Evolutionary conservation across 2,329 filamentous ascomycete genomes (phyloP), one percentile per base, ranked within the genome.

Genomic region (Aciculosporium take): DNA sequence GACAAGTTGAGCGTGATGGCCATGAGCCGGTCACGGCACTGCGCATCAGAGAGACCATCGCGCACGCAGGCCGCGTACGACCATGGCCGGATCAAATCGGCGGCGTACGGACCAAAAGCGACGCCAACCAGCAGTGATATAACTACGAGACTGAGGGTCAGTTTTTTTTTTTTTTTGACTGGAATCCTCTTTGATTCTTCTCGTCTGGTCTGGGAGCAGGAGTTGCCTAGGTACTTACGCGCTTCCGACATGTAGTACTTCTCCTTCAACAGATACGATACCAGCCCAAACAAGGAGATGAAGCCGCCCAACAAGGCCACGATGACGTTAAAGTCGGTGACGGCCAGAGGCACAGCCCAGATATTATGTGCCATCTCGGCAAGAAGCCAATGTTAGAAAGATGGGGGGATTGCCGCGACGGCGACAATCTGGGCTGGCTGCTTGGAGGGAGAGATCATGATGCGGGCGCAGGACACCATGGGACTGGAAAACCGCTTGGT

Each of bases 241-340:
- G 88, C 84, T 71, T 95, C 88, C 1, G 86, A 94, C 1, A 95
- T 71, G 57, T 94, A 94, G 56, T 84, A 89, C 44, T 78, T 81
- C 63, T 94, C 88, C 56, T 95, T 94, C 55, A 84, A 71, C 15
- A 94, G 71, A 56, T 87, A 94, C 1, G 86, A 94, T 0, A 95
- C 85, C 33, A 95, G 65, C 3, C 86, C 87, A 54, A 94, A 95
- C n/a, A 93, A 51, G 0, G 84, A 86, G 46, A 95, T 79, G 64
- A 93, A 95, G 2, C 84, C 88, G 12, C 88, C 88, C 10, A 94
- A 62, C 7, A 84, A 74, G 40, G 83, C 80, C 56, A 84, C 78
- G 41, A 87, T 74, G 48, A 91, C 82, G 61, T 94, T 93, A 69
- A 94, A 94, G 58, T 87, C 82, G 48, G 72, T 78, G 27, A 81